Evolutionary conservation across 176 grass and related monocot genomes (phyloP), one percentile per base, ranked within the genome.

Genomic region (Cenchrus fungigraminus): DNA sequence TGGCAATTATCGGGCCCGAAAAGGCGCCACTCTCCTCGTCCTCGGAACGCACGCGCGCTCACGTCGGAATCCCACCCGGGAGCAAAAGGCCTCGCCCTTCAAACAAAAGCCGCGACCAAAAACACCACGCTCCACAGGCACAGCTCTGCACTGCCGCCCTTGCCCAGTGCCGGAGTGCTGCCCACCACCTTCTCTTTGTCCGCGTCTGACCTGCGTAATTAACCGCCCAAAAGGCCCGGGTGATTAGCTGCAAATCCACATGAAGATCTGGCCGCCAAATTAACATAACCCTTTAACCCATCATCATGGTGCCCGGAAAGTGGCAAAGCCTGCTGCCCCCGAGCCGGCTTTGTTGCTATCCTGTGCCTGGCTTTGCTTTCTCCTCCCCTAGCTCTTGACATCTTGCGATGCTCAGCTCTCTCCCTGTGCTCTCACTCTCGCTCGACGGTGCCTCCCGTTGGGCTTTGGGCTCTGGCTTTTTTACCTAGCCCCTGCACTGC

Each of bases 231-330:
- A 57, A 77, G 74, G 56, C n/a, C 4, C 42, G 13, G 43, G 59
- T 6, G 75, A 75, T 65, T 16, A 9, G 6, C 69, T 45, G 40
- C 67, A 40, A 31, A 80, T 75, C 43, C 60, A 79, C 13, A 67
- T 53, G 22, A 52, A 55, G 62, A 82, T 73, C 83, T 31, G 67
- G 17, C 56, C 40, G 6, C 31, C 51, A 29, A 67, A 87, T 83
- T 90, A 90, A 68, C 89, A 83, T 74, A 87, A 79, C 84, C 56
- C 12, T 83, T 83, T 17, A 49, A 37, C 78, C 83, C 83, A 86
- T 90, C 80, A 87, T 87, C 68, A 74, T 65, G 66, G 79, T 44
- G 54, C 11, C 9, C 59, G 1, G 61, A 90, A 90, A 82, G 79
- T 17, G 46, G 60, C 79, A 12, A 90, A 69, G 79, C 53, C 44